A percentile compares a stretch with the other conserved stretches of the same genome.
Conservation (phyloP, 2,329 filamentous ascomycete genomes). For the Apiospora aurea region DNA sequence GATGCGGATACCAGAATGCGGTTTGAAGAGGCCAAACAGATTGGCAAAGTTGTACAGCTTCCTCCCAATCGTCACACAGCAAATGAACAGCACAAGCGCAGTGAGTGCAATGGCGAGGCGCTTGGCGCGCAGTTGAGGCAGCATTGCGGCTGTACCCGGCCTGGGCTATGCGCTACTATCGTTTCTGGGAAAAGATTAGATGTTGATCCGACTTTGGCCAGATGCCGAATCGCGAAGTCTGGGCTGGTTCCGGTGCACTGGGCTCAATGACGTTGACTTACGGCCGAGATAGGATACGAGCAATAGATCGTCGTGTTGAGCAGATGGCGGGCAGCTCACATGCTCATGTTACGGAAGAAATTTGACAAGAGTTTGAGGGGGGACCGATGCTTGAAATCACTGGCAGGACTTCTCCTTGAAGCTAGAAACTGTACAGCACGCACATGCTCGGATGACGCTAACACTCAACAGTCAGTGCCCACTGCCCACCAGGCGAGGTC, state of each 20-base stretch:
- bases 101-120: background rate
- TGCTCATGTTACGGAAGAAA: background rate
- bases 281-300: background rate
- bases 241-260: background rate
- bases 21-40: slow-evolving; percentile 27
- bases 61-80: background rate
- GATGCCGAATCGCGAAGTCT: background rate
- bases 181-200: background rate
- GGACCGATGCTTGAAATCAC: background rate
- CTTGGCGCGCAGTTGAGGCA: slow-evolving; percentile 16
- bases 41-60: slow-evolving; percentile 14
- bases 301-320: background rate
- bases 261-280: background rate
- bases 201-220: background rate
- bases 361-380: background rate
- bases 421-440: background rate
- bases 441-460: background rate
- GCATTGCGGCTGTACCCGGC: background rate
- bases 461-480: background rate
- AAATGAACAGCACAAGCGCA: background rate
- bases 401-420: background rate
- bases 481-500: background rate
- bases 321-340: background rate
- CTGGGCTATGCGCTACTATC: background rate
- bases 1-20: slow-evolving; percentile 27